Conservation (phyloP, 768 basidiomycete genomes). For the Hygrocybe punicea region DNA sequence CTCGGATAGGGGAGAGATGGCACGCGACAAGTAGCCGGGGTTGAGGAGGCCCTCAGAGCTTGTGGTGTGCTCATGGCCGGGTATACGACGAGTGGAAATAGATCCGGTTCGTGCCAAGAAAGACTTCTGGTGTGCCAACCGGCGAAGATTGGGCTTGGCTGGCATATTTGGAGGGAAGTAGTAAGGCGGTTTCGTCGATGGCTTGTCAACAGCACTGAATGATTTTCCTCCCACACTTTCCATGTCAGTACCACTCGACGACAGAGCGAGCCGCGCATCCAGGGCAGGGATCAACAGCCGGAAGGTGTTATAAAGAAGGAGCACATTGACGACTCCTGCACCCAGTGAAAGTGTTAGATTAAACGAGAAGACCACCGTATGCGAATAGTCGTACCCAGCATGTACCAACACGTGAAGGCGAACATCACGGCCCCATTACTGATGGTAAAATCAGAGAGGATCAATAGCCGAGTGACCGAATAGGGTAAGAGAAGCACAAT, state of each 20-base stretch:
- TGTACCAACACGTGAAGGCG: slow-evolving; percentile 48
- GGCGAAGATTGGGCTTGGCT: no score
- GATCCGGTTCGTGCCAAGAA: no score
- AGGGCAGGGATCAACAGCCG: slow-evolving; percentile 56
- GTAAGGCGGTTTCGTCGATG: no score
- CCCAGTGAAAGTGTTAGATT: neutral
- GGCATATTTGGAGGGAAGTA: no score
- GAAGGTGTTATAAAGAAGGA: slow-evolving; percentile 67
- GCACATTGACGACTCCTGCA: slow-evolving; percentile 60
- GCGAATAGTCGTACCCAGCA: slow-evolving; percentile 43
- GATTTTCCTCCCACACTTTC: slow-evolving; percentile 27
- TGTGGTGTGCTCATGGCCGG: no score
- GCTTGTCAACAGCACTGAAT: no score
- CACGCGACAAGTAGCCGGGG: no score
- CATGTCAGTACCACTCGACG: slow-evolving; percentile 29
- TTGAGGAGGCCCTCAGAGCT: no score
- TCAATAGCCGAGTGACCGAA: slow-evolving; percentile 47
- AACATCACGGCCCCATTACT: slow-evolving; percentile 48
- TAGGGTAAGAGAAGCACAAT: slow-evolving; percentile 57
- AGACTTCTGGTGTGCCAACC: no score
- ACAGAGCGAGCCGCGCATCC: slow-evolving; percentile 27
- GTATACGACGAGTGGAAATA: no score
- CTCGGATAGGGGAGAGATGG: no score
- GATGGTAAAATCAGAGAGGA: slow-evolving; percentile 47
- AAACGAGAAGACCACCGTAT: slow-evolving; percentile 8